Base-by-base conservation (phyloP, 768 basidiomycete species). In the Mycena sanguinolenta region DNA sequence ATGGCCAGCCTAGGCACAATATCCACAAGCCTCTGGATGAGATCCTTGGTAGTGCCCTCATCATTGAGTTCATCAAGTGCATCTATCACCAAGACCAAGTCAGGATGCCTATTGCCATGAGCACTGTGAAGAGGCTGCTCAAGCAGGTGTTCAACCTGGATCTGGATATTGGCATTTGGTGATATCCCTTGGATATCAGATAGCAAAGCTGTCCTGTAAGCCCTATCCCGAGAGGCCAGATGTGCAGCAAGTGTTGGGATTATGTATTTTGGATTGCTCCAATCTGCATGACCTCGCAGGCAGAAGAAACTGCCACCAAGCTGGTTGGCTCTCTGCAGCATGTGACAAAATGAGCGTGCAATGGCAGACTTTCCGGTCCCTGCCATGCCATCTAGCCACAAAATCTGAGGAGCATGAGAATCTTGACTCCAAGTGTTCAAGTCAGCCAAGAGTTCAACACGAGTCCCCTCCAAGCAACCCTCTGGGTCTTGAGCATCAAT, bases 221-320 rank as follows among this genome's bases (percentile, higher is more conserved):
- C 14, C 32, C 3, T 6, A 57, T 57, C 55, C 55, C 36, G 55
- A 34, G 2, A 36, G 13, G 55, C 55, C 21, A 57, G 55, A 36
- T 57, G 55, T n/a, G n/a, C 2, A 34, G 55, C 55, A 5, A 57
- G 53, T 32, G 53, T 32, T 32, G 30, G 53, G 36, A 58, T 19
- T 38, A 58, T 58, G 34, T 23, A 36, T 23, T 58, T 38, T 1
- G 38, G 36, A 58, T 58, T 58, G 36, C 38, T 38, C 36, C 57
- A 38, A 12, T 58, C 42, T 25, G 38, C 57, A 58, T 58, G 36
- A 9, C 57, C 57, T 38, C 57, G 57, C 38, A 58, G 57, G 38
- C 57, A 58, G 57, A 58, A 58, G 57, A 58, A 58, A 25, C 57
- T 58, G 38, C 38, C 57, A 25, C 57, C 57, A 21, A 58, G 57